Percentiles rank a stretch among this genome's conserved stretches.
phyloP scores from a whole-genome alignment of 352 stramenopile genomes.

The Phytophthora rubi region DNA sequence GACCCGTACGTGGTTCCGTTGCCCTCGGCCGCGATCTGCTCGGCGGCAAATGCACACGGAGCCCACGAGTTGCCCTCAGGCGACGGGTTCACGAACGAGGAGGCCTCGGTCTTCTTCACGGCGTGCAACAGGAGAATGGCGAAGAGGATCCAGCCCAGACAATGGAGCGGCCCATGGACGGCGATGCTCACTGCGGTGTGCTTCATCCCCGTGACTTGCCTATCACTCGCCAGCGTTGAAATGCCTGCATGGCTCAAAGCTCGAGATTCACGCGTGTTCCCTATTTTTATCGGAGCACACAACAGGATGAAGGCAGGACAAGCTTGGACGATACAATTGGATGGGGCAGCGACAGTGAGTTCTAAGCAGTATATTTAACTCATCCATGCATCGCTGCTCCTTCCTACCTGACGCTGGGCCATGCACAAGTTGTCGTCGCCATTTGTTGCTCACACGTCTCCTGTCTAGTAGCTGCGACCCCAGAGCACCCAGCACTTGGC shows the following conservation, averaged over 20 bases:
- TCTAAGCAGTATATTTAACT: conserved; percentile 24
- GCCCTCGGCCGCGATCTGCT: conserved; percentile 57
- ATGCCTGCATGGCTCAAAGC: background rate
- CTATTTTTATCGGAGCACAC: conserved; percentile 26
- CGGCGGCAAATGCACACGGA: conserved; percentile 54
- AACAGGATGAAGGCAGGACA: background rate
- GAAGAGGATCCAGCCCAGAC: conserved; percentile 23
- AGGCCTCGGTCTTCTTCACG: conserved; percentile 25
- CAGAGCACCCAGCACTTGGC: conserved; percentile 93
- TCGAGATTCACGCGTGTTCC: background rate
- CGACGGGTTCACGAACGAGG: conserved; percentile 58
- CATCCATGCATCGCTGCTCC: conserved; percentile 24
- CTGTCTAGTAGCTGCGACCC: conserved; percentile 83
- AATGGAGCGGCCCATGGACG: conserved; percentile 18
- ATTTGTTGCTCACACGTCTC: background rate
- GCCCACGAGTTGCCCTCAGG: conserved; percentile 68
- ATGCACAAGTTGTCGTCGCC: background rate
- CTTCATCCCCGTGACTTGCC: conserved; percentile 10
- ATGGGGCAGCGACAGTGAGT: conserved; percentile 8
- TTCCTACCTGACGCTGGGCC: conserved; percentile 11
- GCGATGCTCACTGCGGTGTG: conserved; percentile 14
- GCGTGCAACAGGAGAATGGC: conserved; percentile 24
- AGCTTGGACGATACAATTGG: conserved; percentile 13
- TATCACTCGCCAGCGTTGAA: conserved; percentile 11
- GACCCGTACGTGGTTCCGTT: conserved; percentile 72